A percentile compares a stretch with the other conserved stretches of the same genome.
Conservation (phyloP, 23 red algal genomes). For the Gracilariopsis chorda region DNA sequence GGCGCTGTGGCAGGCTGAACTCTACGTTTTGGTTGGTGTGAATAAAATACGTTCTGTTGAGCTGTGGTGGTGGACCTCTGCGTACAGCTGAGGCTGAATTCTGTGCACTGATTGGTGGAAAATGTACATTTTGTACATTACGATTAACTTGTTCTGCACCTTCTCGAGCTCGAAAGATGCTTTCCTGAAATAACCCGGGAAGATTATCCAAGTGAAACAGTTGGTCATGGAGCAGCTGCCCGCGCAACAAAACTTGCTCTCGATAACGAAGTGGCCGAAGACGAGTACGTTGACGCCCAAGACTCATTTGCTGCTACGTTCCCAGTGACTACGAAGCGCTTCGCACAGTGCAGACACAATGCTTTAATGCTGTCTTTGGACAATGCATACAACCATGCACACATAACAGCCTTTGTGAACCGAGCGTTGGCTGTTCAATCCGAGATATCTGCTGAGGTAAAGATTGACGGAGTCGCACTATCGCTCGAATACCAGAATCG, state of each 20-base stretch:
- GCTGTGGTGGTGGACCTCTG: too few species aligned
- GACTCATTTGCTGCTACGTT: neutral
- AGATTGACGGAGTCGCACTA: conserved; percentile 67
- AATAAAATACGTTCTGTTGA: too few species aligned
- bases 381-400: conserved; percentile 40
- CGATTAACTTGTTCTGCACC: conserved; percentile 50
- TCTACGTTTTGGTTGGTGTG: too few species aligned
- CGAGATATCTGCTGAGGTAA: conserved; percentile 20
- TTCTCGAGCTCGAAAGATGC: conserved; percentile 33
- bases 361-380: conserved; percentile 48
- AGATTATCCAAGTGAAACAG: conserved; percentile 35
- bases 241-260: neutral
- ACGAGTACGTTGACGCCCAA: neutral
- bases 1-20: too few species aligned
- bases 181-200: conserved; percentile 30
- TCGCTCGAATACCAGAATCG: conserved; percentile 25
- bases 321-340: neutral
- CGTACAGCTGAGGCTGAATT: too few species aligned
- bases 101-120: too few species aligned
- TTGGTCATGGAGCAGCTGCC: conserved; percentile 33
- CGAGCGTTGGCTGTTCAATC: neutral
- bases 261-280: neutral
- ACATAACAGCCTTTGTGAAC: conserved; percentile 13
- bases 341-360: conserved; percentile 36
- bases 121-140: too few species aligned